A percentile compares a stretch with the other conserved stretches of the same genome.
phyloP scores from a whole-genome alignment of 2,329 filamentous ascomycete genomes.

The Capronia epimyces region DNA sequence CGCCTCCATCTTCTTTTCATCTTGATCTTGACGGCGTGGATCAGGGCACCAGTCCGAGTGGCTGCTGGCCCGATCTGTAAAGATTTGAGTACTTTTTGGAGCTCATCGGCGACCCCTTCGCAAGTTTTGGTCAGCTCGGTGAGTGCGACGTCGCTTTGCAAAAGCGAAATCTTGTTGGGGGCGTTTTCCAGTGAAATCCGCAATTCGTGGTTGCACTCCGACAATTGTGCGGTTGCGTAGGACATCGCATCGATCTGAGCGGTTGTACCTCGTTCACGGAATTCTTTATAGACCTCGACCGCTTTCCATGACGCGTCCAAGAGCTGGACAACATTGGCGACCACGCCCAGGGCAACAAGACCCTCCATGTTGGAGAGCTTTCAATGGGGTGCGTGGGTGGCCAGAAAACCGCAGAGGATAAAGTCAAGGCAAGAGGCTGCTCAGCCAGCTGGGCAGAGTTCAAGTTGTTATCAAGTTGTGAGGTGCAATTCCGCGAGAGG shows the following conservation, averaged over 20 bases:
- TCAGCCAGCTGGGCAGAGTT: too few species aligned
- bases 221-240: not conserved
- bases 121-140: not conserved
- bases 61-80: not conserved
- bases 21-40: not conserved
- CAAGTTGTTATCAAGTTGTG: too few species aligned
- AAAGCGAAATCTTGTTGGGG: not conserved
- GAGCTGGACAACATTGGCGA: slow-evolving; percentile 4
- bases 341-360: not conserved
- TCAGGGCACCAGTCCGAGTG: not conserved
- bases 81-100: not conserved
- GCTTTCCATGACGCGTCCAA: slow-evolving; percentile 2
- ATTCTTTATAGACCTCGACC: not conserved
- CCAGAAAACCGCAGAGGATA: not conserved
- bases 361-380: slow-evolving; percentile 3
- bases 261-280: slow-evolving; percentile 4
- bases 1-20: not conserved
- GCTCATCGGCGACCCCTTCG: not conserved
- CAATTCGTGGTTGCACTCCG: not conserved
- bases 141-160: slow-evolving; percentile 2
- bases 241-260: not conserved
- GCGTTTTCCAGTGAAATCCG: not conserved
- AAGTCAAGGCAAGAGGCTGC: not conserved
- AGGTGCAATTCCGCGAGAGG: too few species aligned
- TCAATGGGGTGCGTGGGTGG: not conserved